Base-by-base conservation (phyloP, 202 grass and related monocot species). In the Brachypodium distachyon region DNA sequence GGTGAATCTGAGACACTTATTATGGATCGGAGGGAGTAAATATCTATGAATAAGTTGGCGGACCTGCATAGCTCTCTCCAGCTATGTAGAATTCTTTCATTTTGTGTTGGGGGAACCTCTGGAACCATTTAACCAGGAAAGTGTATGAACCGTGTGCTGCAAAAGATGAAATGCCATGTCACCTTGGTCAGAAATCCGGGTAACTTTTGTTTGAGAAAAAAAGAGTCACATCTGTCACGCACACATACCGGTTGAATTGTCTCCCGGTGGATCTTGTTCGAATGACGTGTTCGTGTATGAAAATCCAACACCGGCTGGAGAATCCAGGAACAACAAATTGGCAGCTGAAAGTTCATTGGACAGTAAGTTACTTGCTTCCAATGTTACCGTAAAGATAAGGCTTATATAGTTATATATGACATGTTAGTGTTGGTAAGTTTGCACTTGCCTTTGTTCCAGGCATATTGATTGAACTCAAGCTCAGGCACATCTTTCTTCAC, bases 11-110 rank as follows among this genome's bases (percentile, higher is more conserved):
- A n/a, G n/a, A n/a, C n/a, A n/a, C n/a, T n/a, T n/a, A n/a, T n/a
- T n/a, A n/a, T n/a, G n/a, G n/a, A n/a, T n/a, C n/a, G n/a, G n/a
- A n/a, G n/a, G n/a, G n/a, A n/a, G n/a, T n/a, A n/a, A n/a, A n/a
- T 32, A 59, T 9, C 2, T 33, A n/a, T 50, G 7, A 40, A 22
- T 7, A 38, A 3, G 44, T 37, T 40, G 1, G 13, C 28, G 29
- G 13, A 90, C 87, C 87, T 57, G 78, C 87, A 33, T 90, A 90
- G 70, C 83, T 86, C 81, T 90, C 79, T 83, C 87, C 87, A 5
- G 87, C 26, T 14, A 90, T 86, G 74, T 90, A 90, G 69, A 83
- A 90, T 25, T 90, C 83, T 47, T 90, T 81, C 21, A 61, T 78
- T 75, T 86, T 90, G 54, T 82, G 77, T n/a, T 90, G 87, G 34